Base-by-base conservation (phyloP, 768 basidiomycete species). In the Wakefieldia striispora region DNA sequence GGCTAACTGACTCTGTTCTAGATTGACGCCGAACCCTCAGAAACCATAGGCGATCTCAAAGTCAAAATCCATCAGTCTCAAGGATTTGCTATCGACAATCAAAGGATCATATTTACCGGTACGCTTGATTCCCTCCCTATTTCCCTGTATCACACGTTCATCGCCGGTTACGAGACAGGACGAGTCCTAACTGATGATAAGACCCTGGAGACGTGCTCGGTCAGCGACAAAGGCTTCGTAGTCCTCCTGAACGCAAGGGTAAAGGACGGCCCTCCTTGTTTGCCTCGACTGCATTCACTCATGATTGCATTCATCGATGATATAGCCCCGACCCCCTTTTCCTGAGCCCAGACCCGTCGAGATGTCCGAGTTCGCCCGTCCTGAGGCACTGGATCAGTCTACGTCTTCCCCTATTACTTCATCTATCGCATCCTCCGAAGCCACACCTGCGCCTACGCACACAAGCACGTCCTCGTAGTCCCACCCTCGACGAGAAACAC, bases 81-180 rank as follows among this genome's bases (percentile, higher is more conserved):
- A 29, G 47, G 47, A 17, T 42, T 29, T 21, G 24, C 16, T 4
- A 21, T 43, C 40, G 47, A 49, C 9, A 37, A 42, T 5, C 47
- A 49, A 49, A 49, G 26, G 34, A 49, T 49, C 35, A 33, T 49
- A 13, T 49, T 37, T 43, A 37, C 40, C 12, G 47, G 47, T 49
- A 29, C 16, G 47, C 41, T n/a, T 6, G 9, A 29, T 10, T 29
- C 35, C 26, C 20, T 9, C 41, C 5, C 12, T 43, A 4, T 16
- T 27, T 37, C 4, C 11, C 16, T 7, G 34, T n/a, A 20, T 33
- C 33, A 29, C 29, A 16, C 33, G 33, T 17, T 24, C 20, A 43
- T 27, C 11, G 19, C 5, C 9, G 2, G 10, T 24, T 27, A 41
- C 47, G 19, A 42, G 6, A 14, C 33, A 33, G 33, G 33, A 14